Evolutionary conservation across 2,329 filamentous ascomycete species (phyloP).

Genomic region (Pseudopithomyces maydicus): DNA sequence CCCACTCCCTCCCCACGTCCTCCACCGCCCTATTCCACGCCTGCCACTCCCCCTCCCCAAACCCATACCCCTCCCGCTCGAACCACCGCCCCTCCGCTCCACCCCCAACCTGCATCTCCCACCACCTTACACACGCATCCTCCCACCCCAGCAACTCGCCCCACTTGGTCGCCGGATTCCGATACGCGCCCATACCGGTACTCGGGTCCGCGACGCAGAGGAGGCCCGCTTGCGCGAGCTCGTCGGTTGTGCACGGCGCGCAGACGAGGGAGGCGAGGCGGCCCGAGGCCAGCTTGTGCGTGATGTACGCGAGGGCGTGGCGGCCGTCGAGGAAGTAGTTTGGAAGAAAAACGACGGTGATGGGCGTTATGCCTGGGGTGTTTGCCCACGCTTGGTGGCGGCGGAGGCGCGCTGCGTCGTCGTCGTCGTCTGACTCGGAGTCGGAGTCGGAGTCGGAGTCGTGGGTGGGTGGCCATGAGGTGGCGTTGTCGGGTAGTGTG

Average conservation of each 20-base stretch:
- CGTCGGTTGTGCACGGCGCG: conserved; percentile 16
- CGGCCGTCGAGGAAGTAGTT: conserved; percentile 19
- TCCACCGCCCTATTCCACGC: neutral
- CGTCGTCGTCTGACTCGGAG: no score
- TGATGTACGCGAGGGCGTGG: conserved; percentile 22
- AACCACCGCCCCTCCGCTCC: neutral
- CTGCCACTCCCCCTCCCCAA: neutral
- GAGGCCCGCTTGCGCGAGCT: neutral
- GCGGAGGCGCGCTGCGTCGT: no score
- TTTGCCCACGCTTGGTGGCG: neutral
- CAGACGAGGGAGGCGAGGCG: neutral
- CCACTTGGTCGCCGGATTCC: no score
- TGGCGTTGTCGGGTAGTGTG: no score
- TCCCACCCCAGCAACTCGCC: no score
- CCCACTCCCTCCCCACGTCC: neutral
- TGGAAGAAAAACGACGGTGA: conserved; percentile 23
- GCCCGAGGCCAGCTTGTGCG: neutral
- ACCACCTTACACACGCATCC: no score
- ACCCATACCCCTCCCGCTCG: no score
- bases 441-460: no score
- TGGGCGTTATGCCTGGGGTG: neutral
- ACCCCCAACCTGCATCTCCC: neutral
- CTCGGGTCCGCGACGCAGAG: neutral
- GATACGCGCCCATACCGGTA: no score
- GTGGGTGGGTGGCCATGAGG: no score